Evolutionary conservation across 2,329 filamentous ascomycete species (phyloP).

Genomic region (Phialophora chinensis): DNA sequence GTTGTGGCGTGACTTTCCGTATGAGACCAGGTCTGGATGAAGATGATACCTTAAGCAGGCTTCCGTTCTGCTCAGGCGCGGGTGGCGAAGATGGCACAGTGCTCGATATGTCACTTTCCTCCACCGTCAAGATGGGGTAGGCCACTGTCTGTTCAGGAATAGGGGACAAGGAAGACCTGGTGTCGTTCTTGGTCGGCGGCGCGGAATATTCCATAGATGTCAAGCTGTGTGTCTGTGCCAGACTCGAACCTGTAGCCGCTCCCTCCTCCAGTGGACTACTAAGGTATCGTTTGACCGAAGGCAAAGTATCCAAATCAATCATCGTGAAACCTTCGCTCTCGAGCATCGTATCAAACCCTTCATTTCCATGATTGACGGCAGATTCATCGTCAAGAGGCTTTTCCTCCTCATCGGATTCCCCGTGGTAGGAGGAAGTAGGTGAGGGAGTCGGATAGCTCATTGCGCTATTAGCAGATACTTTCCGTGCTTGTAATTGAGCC

Average conservation of each 20-base stretch:
- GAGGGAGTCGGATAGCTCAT: constrained; percentile 40
- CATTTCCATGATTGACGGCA: constrained; percentile 45
- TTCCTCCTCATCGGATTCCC: constrained; percentile 30
- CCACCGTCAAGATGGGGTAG: constrained; percentile 17
- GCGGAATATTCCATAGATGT: background rate
- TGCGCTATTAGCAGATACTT: constrained; percentile 37
- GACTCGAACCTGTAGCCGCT: background rate
- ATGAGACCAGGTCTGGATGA: constrained; percentile 21
- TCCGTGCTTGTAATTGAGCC: constrained; percentile 26
- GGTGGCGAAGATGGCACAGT: constrained; percentile 39
- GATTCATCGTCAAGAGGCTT: constrained; percentile 29
- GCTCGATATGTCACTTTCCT: constrained; percentile 38
- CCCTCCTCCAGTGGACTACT: constrained; percentile 25
- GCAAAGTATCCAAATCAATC: constrained; percentile 61
- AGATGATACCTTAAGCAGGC: constrained; percentile 25
- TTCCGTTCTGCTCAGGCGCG: constrained; percentile 16
- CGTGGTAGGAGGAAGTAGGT: constrained; percentile 38
- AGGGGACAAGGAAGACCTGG: background rate
- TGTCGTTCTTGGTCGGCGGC: background rate
- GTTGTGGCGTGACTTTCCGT: constrained; percentile 37
- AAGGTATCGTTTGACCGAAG: constrained; percentile 50
- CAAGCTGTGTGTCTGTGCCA: constrained; percentile 1
- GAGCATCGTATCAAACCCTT: constrained; percentile 61
- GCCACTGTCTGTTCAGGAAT: background rate
- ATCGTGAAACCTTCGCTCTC: constrained; percentile 65